These are phyloP conservation scores for Pichia nanzhaoensis DNA, from an alignment of 805 yeast species.

Conservation along the genomic window DNA sequence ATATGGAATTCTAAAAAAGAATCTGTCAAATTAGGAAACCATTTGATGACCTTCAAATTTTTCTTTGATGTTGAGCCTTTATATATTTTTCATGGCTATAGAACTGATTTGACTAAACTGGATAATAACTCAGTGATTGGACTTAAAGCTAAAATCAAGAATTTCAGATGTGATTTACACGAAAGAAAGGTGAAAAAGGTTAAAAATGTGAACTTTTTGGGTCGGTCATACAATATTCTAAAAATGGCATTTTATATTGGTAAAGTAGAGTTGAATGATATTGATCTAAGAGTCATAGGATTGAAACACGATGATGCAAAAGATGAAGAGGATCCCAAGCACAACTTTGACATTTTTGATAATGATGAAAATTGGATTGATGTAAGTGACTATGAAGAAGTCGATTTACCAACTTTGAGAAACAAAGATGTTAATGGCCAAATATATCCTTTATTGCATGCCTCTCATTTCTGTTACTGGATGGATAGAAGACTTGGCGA, in stretches of 20 bases:
- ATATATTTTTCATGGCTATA: conserved; percentile 63
- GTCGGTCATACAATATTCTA: conserved; percentile 41
- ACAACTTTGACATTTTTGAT: conserved; percentile 37
- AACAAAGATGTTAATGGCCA: conserved; percentile 35
- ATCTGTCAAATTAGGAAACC: conserved; percentile 66
- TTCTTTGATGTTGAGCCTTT: conserved; percentile 66
- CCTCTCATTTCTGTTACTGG: conserved; percentile 68
- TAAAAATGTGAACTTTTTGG: conserved; percentile 43
- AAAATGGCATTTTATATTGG: conserved; percentile 61
- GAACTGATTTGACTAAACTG: conserved; percentile 40
- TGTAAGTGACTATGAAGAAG: conserved; percentile 53
- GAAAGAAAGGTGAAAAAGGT: conserved; percentile 45
- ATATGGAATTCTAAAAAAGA: conserved; percentile 52
- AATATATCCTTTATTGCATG: conserved; percentile 56
- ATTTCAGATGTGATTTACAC: conserved; percentile 55
- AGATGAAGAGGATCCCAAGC: conserved; percentile 5
- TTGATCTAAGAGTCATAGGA: conserved; percentile 55
- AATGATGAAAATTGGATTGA: conserved; percentile 58
- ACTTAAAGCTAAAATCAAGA: conserved; percentile 50
- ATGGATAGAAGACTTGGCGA: conserved; percentile 36
- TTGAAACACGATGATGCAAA: conserved; percentile 32
- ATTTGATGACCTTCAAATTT: conserved; percentile 69
- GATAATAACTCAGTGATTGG: conserved; percentile 49
- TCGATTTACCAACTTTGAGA: conserved; percentile 36
- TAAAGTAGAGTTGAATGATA: conserved; percentile 43